A percentile compares a stretch with the other conserved stretches of the same genome.
Evolutionary conservation across 2,329 filamentous ascomycete species (phyloP).

Genomic region (Fusarium verticillioides): DNA sequence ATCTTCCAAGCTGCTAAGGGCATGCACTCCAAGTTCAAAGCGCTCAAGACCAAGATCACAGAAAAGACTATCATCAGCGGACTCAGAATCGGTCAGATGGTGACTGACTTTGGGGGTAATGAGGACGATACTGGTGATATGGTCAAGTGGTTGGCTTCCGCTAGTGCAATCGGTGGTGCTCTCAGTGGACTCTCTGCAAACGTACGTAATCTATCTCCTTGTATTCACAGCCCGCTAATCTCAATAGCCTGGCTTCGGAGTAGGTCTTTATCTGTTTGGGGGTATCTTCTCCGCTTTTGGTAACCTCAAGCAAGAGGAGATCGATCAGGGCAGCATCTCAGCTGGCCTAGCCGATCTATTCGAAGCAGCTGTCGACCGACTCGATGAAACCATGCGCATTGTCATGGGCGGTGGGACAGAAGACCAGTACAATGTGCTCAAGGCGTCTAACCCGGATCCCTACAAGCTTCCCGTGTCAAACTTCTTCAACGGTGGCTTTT

Average conservation of each 20-base stretch:
- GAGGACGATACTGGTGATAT: slow-evolving; percentile 1
- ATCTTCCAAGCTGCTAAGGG: slow-evolving; percentile 27
- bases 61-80: background rate
- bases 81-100: slow-evolving; percentile 7
- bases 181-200: background rate
- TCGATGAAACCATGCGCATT: background rate
- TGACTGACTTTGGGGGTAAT: background rate
- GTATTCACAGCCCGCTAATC: fast-evolving
- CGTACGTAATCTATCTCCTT: background rate
- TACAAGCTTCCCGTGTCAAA: slow-evolving; percentile 15
- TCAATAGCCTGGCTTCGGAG: background rate
- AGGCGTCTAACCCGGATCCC: slow-evolving; percentile 4
- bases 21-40: slow-evolving; percentile 4
- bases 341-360: background rate
- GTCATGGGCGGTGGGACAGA: background rate
- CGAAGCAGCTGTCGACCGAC: background rate
- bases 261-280: background rate
- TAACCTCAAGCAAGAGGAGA: slow-evolving; percentile 1
- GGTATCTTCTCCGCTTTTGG: background rate
- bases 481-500: slow-evolving; percentile 31
- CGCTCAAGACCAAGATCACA: background rate
- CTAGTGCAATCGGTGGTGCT: background rate
- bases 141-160: slow-evolving; percentile 11
- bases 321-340: slow-evolving; percentile 1
- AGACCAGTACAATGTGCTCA: slow-evolving; percentile 5